Evolutionary conservation across 148 eudicot species (phyloP).

Genomic region (Rhododendron simsii): DNA sequence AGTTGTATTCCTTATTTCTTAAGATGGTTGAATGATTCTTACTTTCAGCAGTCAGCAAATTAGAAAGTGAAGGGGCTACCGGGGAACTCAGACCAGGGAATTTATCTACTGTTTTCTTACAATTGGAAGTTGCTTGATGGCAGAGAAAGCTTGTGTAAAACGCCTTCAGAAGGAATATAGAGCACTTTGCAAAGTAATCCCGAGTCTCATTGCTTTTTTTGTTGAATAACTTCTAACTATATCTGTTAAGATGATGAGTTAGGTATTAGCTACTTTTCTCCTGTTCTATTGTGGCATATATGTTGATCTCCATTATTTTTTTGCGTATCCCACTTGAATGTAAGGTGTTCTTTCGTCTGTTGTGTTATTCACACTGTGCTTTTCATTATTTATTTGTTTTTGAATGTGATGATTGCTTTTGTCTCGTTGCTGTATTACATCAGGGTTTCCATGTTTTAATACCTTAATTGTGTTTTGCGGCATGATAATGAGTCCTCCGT

Average conservation of each 20-base stretch:
- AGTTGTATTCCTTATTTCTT: not conserved
- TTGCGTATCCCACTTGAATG: not conserved
- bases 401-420: not conserved
- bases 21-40: not conserved
- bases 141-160: slow-evolving; percentile 16
- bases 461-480: not conserved
- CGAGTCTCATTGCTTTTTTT: not conserved
- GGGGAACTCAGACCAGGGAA: not conserved
- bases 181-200: slow-evolving; percentile 15
- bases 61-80: not conserved
- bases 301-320: not conserved
- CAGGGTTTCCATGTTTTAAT: not conserved
- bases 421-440: not conserved
- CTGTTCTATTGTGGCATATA: not conserved
- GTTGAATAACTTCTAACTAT: not conserved
- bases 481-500: not conserved
- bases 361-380: not conserved
- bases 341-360: not conserved
- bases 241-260: not conserved
- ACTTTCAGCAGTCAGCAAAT: not conserved
- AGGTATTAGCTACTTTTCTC: not conserved
- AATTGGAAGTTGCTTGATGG: slow-evolving; percentile 9
- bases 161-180: slow-evolving; percentile 21
- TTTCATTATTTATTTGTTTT: not conserved
- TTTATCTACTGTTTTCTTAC: not conserved